Evolutionary conservation across 2,329 filamentous ascomycete genomes (phyloP).

Genomic region (Microthyrium microscopicum): DNA sequence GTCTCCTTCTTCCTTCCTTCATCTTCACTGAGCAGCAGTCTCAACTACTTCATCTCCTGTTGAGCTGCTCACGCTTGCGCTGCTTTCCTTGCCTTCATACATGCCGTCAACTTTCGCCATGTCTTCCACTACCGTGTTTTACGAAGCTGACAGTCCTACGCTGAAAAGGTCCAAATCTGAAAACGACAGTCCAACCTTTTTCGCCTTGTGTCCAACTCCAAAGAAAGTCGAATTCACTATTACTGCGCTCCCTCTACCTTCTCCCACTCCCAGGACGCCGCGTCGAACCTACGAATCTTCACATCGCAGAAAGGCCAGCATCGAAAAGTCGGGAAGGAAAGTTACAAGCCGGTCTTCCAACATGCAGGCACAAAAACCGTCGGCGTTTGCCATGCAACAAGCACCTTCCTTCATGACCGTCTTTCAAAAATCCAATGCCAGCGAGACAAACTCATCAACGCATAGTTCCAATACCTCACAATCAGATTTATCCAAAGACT

Average conservation of each 20-base stretch:
- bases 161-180: slow-evolving; percentile 20
- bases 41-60: too few relatives aligned
- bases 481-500: slow-evolving; percentile 2
- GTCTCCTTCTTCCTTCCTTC: too few relatives aligned
- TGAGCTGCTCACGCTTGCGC: too few relatives aligned
- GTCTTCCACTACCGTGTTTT: slow-evolving; percentile 14
- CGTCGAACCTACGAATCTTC: not conserved
- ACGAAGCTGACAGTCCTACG: slow-evolving; percentile 19
- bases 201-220: slow-evolving; percentile 17
- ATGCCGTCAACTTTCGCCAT: too few relatives aligned
- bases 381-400: slow-evolving; percentile 30
- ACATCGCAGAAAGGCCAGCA: slow-evolving; percentile 2
- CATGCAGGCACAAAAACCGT: slow-evolving; percentile 21
- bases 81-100: too few relatives aligned
- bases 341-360: slow-evolving; percentile 15
- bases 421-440: slow-evolving; percentile 35
- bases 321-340: slow-evolving; percentile 11
- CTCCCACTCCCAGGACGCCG: slow-evolving; percentile 3
- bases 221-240: slow-evolving; percentile 10
- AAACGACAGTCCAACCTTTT: slow-evolving; percentile 17
- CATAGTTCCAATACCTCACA: slow-evolving; percentile 28
- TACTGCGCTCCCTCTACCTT: slow-evolving; percentile 3
- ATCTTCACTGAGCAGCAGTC: too few relatives aligned
- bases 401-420: slow-evolving; percentile 65
- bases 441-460: slow-evolving; percentile 13